phyloP scores from a whole-genome alignment of 1,139 yeast species.

The Zygoascus hellenicus region DNA sequence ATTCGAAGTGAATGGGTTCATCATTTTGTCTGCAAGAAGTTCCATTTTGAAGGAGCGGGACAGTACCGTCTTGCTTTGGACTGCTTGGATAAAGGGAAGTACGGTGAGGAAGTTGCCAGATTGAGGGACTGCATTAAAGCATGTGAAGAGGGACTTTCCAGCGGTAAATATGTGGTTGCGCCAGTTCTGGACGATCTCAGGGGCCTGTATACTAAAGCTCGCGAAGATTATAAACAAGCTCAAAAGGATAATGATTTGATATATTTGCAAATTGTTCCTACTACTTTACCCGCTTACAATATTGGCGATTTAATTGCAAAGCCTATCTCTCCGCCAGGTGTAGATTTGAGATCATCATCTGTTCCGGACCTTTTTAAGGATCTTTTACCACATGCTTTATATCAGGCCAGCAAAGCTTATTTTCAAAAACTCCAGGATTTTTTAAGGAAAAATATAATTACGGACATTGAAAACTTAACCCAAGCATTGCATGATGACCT shows the following conservation, averaged over 20 bases:
- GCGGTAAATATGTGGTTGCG: constrained; percentile 40
- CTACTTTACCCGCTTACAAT: constrained; percentile 41
- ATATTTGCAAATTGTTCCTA: constrained; percentile 62
- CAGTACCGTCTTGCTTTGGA: constrained; percentile 54
- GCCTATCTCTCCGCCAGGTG: constrained; percentile 39
- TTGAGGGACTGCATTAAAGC: constrained; percentile 42
- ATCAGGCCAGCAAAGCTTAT: constrained; percentile 64
- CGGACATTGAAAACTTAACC: constrained; percentile 50
- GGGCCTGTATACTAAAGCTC: constrained; percentile 44
- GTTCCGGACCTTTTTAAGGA: constrained; percentile 43
- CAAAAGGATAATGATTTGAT: constrained; percentile 79
- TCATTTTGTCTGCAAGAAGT: constrained; percentile 51
- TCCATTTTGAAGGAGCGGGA: constrained; percentile 67
- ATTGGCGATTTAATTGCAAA: constrained; percentile 53
- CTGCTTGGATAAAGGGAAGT: constrained; percentile 45
- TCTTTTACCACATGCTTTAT: constrained; percentile 59
- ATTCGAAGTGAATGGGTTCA: constrained; percentile 60
- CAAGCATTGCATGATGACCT: constrained; percentile 39
- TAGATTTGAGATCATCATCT: constrained; percentile 24
- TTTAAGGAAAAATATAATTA: constrained; percentile 45
- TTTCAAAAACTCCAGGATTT: constrained; percentile 58
- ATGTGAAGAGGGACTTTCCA: constrained; percentile 34
- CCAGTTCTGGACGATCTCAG: constrained; percentile 43
- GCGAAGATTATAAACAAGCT: constrained; percentile 46
- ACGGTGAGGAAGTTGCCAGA: constrained; percentile 67